Base-by-base conservation (phyloP, 345 rosid genomes). In the Eucalyptus virginea region DNA sequence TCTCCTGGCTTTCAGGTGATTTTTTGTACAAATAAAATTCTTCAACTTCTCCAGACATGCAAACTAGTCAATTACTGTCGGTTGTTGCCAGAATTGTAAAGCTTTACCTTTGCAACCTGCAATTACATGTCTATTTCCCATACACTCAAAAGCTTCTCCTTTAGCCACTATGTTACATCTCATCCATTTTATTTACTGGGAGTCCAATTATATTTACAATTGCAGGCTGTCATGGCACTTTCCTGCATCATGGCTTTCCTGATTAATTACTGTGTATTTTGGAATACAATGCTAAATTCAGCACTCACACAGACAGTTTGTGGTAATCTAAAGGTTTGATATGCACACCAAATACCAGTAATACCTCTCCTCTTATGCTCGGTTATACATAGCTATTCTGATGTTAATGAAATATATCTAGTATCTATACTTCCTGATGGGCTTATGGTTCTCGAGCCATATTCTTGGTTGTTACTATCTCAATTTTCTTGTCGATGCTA, bases 271-370 rank as follows among this genome's bases (percentile, higher is more conserved):
- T 92, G 98, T 90, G 95, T 98, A 62, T 98, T 98, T 94, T 95
- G 96, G 52, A 98, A 98, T 91, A 98, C 99, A 62, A 96, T 98
- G 92, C 99, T 98, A 87, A 98, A 98, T 93, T 98, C 99, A 81
- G 99, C 99, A 7, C 92, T 98, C 67, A 98, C 99, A 5, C 99
- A 98, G 92, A 98, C 99, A 77, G 95, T 98, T 85, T 98, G 99
- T 88, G 99, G 99, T 88, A 98, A 98, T 91, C 90, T 98, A 92
- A 98, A 98, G 99, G 99, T 97, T 87, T 86, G 91, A 87, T 77
- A 54, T 58, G 50, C 49, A 23, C 34, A 42, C 65, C 72, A 52
- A 42, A 56, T 34, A 44, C 32, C 40, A 37, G 49, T 47, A 40
- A 40, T 77, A 40, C 85, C 47, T 77, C 85, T 42, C 44, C 28